phyloP scores from a whole-genome alignment of 2,329 filamentous ascomycete species.

The Microthyrium microscopicum region DNA sequence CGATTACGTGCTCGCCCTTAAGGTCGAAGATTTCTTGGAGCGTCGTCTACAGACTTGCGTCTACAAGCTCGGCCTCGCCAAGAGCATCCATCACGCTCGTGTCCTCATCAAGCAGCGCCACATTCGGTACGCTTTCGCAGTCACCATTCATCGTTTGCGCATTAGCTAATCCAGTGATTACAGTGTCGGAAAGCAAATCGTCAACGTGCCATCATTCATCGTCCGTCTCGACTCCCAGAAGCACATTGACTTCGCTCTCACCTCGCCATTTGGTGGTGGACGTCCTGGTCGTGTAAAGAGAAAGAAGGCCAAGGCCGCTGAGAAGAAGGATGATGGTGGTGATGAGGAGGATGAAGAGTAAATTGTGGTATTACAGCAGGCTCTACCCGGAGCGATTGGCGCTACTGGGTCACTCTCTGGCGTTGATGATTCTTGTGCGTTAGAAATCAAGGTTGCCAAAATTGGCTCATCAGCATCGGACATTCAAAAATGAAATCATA shows the following conservation, averaged over 20 bases:
- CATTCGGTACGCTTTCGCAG: slow-evolving; percentile 48
- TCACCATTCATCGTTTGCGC: neutral
- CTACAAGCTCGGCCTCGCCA: slow-evolving; percentile 99
- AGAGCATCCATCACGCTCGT: slow-evolving; percentile 99
- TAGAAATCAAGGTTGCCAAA: too few species aligned
- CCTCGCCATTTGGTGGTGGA: slow-evolving; percentile 93
- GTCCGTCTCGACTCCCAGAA: slow-evolving; percentile 99
- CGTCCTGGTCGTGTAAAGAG: slow-evolving; percentile 94
- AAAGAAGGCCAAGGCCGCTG: slow-evolving; percentile 98
- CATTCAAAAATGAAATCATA: too few species aligned
- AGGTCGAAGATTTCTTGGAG: slow-evolving; percentile 99
- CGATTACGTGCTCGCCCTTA: slow-evolving; percentile 99
- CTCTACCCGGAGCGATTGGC: too few species aligned
- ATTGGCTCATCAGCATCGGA: too few species aligned
- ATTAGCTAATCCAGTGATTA: slow-evolving; percentile 6
- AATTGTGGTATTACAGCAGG: too few species aligned
- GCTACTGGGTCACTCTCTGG: too few species aligned
- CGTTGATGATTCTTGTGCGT: too few species aligned
- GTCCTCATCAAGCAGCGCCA: slow-evolving; percentile 99
- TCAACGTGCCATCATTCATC: slow-evolving; percentile 99
- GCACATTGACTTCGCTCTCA: slow-evolving; percentile 99
- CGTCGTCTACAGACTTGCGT: slow-evolving; percentile 98
- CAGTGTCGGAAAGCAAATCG: slow-evolving; percentile 98
- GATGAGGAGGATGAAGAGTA: slow-evolving; percentile 72
- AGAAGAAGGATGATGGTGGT: slow-evolving; percentile 63